Base-by-base conservation (phyloP, 768 basidiomycete species). In the Artomyces pyxidatus region DNA sequence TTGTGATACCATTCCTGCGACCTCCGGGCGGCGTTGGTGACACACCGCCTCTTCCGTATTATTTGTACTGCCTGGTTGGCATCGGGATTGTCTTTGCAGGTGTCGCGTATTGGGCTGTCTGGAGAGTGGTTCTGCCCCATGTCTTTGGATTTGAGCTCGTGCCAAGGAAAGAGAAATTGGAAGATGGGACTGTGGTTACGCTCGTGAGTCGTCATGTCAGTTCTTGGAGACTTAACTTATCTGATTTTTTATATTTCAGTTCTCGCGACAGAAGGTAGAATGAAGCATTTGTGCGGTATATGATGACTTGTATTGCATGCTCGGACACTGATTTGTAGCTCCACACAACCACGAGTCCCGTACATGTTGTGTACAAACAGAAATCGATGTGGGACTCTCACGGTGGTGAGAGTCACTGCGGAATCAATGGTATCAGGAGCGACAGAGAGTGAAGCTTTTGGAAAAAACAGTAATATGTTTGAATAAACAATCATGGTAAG, bases 41-140 rank as follows among this genome's bases (percentile, higher is more conserved):
- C 53, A 79, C 79, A 0, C 78, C 78, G 10, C 76, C 80, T 10
- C 56, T 81, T 29, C 77, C 80, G 3, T 80, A 81, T 50, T 81
- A 80, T 58, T 55, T 79, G 71, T 79, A 79, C 56, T 75, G 74
- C 53, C 64, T 78, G 6, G 73, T 80, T 1, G 77, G 75, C 1
- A 79, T 78, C 47, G 72, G 57, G 0, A 62, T 80, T 49, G 64
- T 78, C 64, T 42, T 68, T 1, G 9, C 62, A 11, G 78, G 79
- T 6, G 68, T 75, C 0, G 28, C 71, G 1, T 81, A 79, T 57
- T 81, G 79, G 79, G 74, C 71, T 0, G 63, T 60, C 3, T 81
- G 79, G 79, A 67, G 78, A 0, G 47, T 78, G 37, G 22, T 75
- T 1, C 57, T 80, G 9, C 78, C 79, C 6, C 64, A 64, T 9